Evolutionary conservation across 1,139 yeast genomes (phyloP).

Genomic region (Candida mesenterica): DNA sequence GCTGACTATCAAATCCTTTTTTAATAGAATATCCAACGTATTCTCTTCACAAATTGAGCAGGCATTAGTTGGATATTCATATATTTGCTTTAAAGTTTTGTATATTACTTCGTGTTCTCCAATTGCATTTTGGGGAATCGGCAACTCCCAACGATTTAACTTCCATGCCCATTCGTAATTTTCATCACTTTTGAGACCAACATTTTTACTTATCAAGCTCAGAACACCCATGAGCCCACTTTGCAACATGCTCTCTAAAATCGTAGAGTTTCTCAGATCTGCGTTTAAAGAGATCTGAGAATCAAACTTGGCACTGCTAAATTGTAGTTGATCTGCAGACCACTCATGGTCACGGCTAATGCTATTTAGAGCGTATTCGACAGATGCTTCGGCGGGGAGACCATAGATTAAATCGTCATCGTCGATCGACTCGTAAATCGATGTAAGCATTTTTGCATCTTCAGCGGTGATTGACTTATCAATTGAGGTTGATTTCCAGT

Average conservation of each 20-base stretch:
- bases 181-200: slow-evolving; percentile 9
- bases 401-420: slow-evolving; percentile 67
- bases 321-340: slow-evolving; percentile 44
- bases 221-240: slow-evolving; percentile 54
- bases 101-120: slow-evolving; percentile 47
- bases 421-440: slow-evolving; percentile 49
- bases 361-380: slow-evolving; percentile 49
- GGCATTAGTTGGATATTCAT: slow-evolving; percentile 26
- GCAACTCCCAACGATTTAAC: slow-evolving; percentile 67
- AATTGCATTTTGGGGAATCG: slow-evolving; percentile 32
- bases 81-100: slow-evolving; percentile 41
- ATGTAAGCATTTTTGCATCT: slow-evolving; percentile 23
- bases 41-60: slow-evolving; percentile 17
- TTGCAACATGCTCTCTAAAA: slow-evolving; percentile 38
- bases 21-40: slow-evolving; percentile 18
- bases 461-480: slow-evolving; percentile 2
- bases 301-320: slow-evolving; percentile 59
- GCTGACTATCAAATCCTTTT: slow-evolving; percentile 11
- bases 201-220: slow-evolving; percentile 25
- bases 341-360: slow-evolving; percentile 34
- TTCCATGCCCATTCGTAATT: slow-evolving; percentile 65
- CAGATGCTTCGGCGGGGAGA: slow-evolving; percentile 54
- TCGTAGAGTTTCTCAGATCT: slow-evolving; percentile 10
- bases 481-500: slow-evolving; percentile 22
- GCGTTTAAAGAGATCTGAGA: slow-evolving; percentile 26